Evolutionary conservation across 1,284 basidiomycete species (phyloP).

Genomic region (Sutorius eximius): DNA sequence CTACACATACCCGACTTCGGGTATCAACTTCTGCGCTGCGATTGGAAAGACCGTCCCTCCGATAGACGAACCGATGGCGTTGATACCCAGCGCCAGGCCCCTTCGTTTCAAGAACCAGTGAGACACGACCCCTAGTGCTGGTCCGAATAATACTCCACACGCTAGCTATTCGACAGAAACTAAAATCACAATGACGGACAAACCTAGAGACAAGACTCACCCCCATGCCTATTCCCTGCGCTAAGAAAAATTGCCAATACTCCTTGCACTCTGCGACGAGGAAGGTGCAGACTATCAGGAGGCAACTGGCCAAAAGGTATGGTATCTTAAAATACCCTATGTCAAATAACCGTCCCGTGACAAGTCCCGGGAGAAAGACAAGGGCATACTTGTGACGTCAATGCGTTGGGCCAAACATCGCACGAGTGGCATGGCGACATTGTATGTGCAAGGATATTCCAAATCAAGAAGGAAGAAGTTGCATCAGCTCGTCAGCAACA

Average conservation of each 20-base stretch:
- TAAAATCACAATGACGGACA: background rate
- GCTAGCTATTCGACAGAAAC: conserved; percentile 17
- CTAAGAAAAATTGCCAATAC: conserved; percentile 56
- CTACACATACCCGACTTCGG: conserved; percentile 36
- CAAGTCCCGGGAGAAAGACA: conserved; percentile 40
- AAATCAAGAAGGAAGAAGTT: background rate
- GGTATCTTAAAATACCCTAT: conserved; percentile 34
- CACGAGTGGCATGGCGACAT: background rate
- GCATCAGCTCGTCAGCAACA: background rate
- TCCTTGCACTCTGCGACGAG: conserved; percentile 49
- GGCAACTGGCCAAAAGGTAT: conserved; percentile 37
- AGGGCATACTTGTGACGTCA: conserved; percentile 36
- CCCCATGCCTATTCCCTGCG: conserved; percentile 48
- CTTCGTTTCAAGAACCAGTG: conserved; percentile 50
- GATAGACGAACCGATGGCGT: conserved; percentile 42
- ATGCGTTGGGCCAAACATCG: background rate
- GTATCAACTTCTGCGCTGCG: conserved; percentile 40
- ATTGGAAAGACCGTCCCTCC: conserved; percentile 49
- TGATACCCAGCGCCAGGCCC: conserved; percentile 44
- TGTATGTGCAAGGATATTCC: background rate
- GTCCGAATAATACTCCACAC: conserved; percentile 42
- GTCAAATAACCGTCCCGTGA: conserved; percentile 30
- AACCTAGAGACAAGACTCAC: conserved; percentile 22
- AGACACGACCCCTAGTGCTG: conserved; percentile 42
- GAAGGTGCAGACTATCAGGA: conserved; percentile 47